Evolutionary conservation across 2,329 filamentous ascomycete species (phyloP).

Genomic region (Neopestalotiopsis rosae): DNA sequence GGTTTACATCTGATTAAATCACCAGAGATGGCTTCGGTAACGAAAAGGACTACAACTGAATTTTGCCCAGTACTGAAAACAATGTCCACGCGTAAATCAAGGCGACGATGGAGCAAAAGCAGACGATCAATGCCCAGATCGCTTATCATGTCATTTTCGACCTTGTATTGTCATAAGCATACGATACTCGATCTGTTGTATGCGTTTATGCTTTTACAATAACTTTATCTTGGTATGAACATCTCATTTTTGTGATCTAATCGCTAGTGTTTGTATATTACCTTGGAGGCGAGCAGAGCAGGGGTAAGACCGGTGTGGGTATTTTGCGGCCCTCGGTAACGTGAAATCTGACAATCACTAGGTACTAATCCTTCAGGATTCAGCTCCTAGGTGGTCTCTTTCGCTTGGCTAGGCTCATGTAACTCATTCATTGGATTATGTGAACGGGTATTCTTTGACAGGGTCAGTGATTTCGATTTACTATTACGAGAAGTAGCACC

Average conservation of each 20-base stretch:
- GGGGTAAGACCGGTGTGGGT: background rate
- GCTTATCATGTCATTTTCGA: background rate
- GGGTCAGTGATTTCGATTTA: background rate
- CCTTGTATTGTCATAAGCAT: background rate
- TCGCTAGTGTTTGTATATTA: background rate
- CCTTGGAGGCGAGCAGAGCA: background rate
- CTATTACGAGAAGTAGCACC: background rate
- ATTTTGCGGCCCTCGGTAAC: background rate
- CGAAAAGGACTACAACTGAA: background rate
- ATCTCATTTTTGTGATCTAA: background rate
- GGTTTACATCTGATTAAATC: background rate
- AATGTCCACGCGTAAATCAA: background rate
- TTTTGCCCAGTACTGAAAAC: background rate
- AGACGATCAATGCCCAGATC: background rate
- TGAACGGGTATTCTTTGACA: background rate
- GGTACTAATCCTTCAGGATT: background rate
- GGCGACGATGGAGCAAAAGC: background rate
- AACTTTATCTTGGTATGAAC: background rate
- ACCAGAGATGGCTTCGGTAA: background rate
- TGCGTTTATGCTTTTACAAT: background rate
- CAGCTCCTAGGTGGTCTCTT: background rate
- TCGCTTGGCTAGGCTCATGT: background rate
- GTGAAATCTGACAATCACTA: background rate
- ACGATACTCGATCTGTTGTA: background rate
- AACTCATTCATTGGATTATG: background rate